Base-by-base conservation (phyloP, 345 rosid species). In the Gossypium anomalum region DNA sequence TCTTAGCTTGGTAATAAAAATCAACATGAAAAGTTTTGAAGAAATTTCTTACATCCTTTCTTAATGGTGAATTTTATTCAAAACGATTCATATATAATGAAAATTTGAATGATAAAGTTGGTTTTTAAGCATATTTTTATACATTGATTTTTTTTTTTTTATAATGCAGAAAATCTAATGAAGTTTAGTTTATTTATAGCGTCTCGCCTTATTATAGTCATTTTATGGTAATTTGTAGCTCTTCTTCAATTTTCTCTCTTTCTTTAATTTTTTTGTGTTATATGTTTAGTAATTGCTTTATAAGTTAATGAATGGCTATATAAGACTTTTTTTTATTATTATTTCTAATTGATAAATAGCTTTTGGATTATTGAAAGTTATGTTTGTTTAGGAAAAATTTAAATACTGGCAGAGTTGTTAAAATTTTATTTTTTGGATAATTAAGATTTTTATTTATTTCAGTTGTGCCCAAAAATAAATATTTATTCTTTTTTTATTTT, bases 121-220 rank as follows among this genome's bases (percentile, higher is more conserved):
- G 4, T 27, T 27, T 27, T 27, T 27, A 27, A 27, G 29, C 0
- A 27, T 27, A 27, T 27, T 27, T 27, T 27, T 27, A 3, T 29
- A 29, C 4, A 0, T 29, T 3, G 4, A 29, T 27, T 27, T 25
- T 25, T 1, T 25, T 25, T 27, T 3, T 29, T 13, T 9, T 7
- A 47, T 1, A 22, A 44, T 48, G 56, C 20, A 47, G 25, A 59
- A 41, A 55, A 29, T 53, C 1, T 67, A 49, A 83, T 83, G 86
- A 83, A 79, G 78, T 73, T 78, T 67, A 76, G 61, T 38, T 47
- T 77, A 9, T 29, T 75, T 60, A 64, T 81, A 6, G 75, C 76
- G 1, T 51, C 83, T 8, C 41, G 84, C 11, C 83, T 81, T 23
- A 48, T 75, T 19, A 44, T 75, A 13, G 1, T 77, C 73, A 77